Percentiles rank a stretch among this genome's conserved stretches.
phyloP scores from a whole-genome alignment of 768 basidiomycete genomes.

The Lenzites betulinus region DNA sequence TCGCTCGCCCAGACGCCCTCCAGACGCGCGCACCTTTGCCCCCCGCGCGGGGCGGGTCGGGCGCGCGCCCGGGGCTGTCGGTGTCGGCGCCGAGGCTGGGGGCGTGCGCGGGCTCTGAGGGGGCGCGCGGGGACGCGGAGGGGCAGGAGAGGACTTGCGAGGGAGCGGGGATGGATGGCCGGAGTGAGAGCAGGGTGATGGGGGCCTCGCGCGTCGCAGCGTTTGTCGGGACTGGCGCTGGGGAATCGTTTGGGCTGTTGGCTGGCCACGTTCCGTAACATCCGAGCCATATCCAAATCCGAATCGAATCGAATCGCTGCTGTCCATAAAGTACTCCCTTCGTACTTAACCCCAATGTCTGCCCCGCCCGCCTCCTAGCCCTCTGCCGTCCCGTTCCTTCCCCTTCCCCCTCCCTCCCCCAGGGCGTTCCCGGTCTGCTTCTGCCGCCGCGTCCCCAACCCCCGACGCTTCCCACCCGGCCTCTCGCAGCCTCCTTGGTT shows the following conservation, averaged over 20 bases:
- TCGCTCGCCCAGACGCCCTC: constrained; percentile 1
- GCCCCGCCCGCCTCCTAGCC: constrained; percentile 24
- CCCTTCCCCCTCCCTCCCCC: constrained; percentile 9
- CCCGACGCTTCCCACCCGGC: constrained; percentile 14
- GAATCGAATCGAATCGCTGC: too few relatives aligned
- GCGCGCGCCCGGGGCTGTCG: neutral
- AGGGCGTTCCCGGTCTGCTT: neutral
- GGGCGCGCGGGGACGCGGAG: neutral
- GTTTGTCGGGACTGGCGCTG: constrained; percentile 10
- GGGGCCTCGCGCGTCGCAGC: constrained; percentile 15
- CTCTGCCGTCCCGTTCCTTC: constrained; percentile 9
- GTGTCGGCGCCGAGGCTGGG: neutral
- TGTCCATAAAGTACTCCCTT: constrained; percentile 25
- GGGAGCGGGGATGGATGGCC: constrained; percentile 30
- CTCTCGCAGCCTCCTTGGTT: constrained; percentile 11
- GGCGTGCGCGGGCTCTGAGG: too few relatives aligned
- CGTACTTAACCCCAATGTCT: constrained; percentile 23
- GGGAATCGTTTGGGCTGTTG: constrained; percentile 5
- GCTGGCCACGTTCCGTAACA: constrained; percentile 27
- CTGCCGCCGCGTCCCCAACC: constrained; percentile 4
- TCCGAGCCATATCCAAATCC: constrained; percentile 17
- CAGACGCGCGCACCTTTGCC: neutral
- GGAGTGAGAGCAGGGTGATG: constrained; percentile 30
- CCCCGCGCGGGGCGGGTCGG: neutral
- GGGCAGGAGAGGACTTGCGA: neutral